These are phyloP conservation scores for Fusarium acutatum DNA, from an alignment of 2,329 filamentous ascomycete species.

Conservation along the genomic window DNA sequence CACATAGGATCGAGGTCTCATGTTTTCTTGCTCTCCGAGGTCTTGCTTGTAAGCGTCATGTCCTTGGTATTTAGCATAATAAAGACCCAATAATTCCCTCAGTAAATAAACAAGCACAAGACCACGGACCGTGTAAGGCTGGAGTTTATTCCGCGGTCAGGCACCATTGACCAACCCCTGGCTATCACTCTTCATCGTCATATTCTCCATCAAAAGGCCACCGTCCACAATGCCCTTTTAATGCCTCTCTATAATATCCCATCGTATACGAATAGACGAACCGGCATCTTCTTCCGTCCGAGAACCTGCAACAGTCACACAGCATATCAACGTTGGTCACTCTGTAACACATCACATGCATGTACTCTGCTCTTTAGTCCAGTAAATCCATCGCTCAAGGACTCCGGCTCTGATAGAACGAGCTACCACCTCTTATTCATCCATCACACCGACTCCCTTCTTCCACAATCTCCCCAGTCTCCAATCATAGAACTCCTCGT, in stretches of 20 bases:
- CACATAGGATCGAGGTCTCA: not conserved
- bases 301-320: not conserved
- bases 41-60: conserved; percentile 12
- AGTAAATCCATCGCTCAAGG: conserved; percentile 64
- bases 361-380: conserved; percentile 74
- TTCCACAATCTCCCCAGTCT: not conserved
- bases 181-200: not conserved
- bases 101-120: not conserved
- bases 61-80: not conserved
- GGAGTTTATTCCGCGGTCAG: conserved; percentile 19
- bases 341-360: conserved; percentile 1
- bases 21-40: not conserved
- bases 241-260: not conserved
- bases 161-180: conserved; percentile 16
- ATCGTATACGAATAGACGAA: not conserved
- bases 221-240: not conserved
- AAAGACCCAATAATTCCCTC: conserved; percentile 25
- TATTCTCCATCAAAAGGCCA: not conserved
- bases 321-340: not conserved
- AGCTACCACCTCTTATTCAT: conserved; percentile 45
- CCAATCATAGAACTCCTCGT: conserved; percentile 10
- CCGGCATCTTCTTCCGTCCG: not conserved
- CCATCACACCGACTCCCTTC: conserved; percentile 31
- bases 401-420: conserved; percentile 71
- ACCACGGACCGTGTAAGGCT: not conserved